phyloP scores from a whole-genome alignment of 228 moss, liverwort and hornwort genomes.

The Sphagnum magellanicum region DNA sequence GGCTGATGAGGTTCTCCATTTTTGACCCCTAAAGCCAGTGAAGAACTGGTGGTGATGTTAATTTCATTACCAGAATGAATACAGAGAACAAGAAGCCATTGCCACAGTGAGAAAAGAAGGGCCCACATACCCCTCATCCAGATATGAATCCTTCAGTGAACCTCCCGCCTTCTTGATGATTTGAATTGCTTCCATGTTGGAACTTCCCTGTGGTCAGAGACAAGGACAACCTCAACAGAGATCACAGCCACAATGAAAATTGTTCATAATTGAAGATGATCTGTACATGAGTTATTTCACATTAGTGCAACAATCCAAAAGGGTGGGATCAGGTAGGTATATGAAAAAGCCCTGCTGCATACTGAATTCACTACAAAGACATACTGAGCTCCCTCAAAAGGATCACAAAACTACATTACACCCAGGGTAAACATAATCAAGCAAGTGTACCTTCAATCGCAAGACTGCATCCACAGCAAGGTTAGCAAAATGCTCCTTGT shows the following conservation, averaged over 20 bases:
- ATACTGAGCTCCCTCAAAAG: no score
- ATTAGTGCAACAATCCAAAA: no score
- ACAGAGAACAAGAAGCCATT: background rate
- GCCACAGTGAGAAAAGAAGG: background rate
- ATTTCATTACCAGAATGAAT: background rate
- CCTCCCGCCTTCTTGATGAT: conserved; percentile 98
- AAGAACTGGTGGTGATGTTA: no score
- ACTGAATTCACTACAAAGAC: no score
- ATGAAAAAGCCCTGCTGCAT: no score
- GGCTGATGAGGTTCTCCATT: no score
- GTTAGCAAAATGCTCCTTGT: conserved; percentile 93
- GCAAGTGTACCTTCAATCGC: conserved; percentile 61
- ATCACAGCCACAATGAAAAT: no score
- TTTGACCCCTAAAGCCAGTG: no score
- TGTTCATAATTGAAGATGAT: no score
- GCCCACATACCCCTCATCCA: conserved; percentile 84
- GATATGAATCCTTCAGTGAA: conserved; percentile 79
- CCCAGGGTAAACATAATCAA: background rate
- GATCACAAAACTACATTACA: background rate
- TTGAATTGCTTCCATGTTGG: conserved; percentile 84
- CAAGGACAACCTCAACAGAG: no score
- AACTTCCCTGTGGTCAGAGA: conserved; percentile 55
- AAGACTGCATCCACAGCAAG: conserved; percentile 93
- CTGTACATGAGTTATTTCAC: no score
- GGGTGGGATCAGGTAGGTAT: no score